Evolutionary conservation across 495 filamentous ascomycete genomes (phyloP).

Genomic region (Trichoderma reesei): DNA sequence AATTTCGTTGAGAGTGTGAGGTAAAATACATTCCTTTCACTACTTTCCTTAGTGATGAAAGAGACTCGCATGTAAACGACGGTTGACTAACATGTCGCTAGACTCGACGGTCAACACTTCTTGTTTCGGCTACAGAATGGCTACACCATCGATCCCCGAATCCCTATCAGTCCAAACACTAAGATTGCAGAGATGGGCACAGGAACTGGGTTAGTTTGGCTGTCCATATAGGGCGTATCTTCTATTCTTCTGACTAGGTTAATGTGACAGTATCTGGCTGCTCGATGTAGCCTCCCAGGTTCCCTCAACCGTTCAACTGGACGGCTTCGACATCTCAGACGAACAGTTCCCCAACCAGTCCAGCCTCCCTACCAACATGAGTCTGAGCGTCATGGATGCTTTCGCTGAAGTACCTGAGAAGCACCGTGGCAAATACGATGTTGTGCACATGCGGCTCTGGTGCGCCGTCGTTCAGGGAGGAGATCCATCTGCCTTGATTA

Average conservation of each 20-base stretch:
- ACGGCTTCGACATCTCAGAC: not conserved
- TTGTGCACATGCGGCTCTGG: not conserved
- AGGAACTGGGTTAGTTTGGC: not conserved
- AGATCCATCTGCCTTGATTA: not conserved
- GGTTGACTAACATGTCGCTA: not conserved
- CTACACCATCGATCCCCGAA: not conserved
- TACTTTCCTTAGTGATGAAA: too few relatives aligned
- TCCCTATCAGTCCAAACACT: not conserved
- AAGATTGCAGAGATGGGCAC: conserved; percentile 3
- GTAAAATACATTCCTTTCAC: too few relatives aligned
- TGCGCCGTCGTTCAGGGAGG: not conserved
- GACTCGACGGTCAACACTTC: not conserved
- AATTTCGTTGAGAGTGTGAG: too few relatives aligned
- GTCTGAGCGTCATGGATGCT: not conserved
- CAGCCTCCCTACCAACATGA: not conserved
- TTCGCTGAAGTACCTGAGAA: not conserved
- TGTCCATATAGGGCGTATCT: too few relatives aligned
- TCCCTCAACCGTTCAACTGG: not conserved
- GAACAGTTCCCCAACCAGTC: not conserved
- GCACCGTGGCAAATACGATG: not conserved
- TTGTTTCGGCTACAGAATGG: not conserved
- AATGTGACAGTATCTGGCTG: not conserved
- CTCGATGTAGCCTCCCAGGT: not conserved
- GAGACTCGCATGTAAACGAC: too few relatives aligned
- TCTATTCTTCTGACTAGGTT: not conserved